phyloP scores from a whole-genome alignment of 2,329 filamentous ascomycete species.

The Botrytis sinoallii region DNA sequence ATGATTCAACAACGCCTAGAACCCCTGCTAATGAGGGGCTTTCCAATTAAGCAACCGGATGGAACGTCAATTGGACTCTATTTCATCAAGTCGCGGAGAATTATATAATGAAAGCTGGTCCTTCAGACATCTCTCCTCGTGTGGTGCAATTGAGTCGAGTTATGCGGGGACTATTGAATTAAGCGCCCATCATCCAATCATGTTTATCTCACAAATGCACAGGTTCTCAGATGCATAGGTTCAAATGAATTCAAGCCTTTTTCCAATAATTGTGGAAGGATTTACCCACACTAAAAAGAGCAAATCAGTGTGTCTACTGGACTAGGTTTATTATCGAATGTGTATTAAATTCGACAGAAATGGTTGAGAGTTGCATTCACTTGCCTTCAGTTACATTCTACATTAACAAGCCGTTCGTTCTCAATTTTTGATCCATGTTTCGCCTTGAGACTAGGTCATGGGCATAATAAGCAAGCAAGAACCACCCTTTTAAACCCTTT shows the following conservation, averaged over 20 bases:
- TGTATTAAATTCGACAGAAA: conserved; percentile 12
- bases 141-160: conserved; percentile 10
- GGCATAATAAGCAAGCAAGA: conserved; percentile 12
- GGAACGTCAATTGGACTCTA: neutral
- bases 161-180: conserved; percentile 13
- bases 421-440: conserved; percentile 7
- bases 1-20: neutral
- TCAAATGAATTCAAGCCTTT: conserved; percentile 12
- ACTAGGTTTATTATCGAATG: conserved; percentile 6
- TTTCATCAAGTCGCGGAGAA: conserved; percentile 1
- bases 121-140: conserved; percentile 7
- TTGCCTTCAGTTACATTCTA: conserved; percentile 7
- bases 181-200: conserved; percentile 19
- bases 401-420: conserved; percentile 16
- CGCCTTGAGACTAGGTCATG: conserved; percentile 13
- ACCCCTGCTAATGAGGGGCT: conserved; percentile 6
- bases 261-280: conserved; percentile 19
- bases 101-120: conserved; percentile 15
- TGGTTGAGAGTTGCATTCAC: conserved; percentile 9
- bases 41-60: conserved; percentile 9
- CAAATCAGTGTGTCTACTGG: conserved; percentile 2
- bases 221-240: conserved; percentile 16
- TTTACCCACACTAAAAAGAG: conserved; percentile 17
- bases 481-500: neutral
- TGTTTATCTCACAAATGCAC: conserved; percentile 16